Evolutionary conservation across 2,329 filamentous ascomycete genomes (phyloP).

Genomic region (Verticillium nubilum): DNA sequence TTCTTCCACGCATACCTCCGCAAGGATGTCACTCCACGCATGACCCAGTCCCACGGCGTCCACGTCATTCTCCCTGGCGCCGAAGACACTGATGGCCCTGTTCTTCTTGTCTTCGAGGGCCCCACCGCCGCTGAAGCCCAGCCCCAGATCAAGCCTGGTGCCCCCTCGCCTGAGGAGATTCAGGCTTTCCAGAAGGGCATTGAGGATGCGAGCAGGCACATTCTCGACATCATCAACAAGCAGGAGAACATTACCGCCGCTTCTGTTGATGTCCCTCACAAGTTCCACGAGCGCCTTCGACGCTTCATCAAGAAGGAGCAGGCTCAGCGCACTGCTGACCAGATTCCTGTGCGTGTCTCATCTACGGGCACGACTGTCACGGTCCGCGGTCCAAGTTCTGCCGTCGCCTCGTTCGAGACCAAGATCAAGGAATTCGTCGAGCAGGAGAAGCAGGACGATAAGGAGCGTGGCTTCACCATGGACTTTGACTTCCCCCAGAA

Average conservation of each 20-base stretch:
- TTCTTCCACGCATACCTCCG: slow-evolving; percentile 74
- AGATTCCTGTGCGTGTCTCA: slow-evolving; percentile 56
- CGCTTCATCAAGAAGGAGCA: slow-evolving; percentile 63
- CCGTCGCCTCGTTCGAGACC: slow-evolving; percentile 64
- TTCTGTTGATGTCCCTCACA: slow-evolving; percentile 52
- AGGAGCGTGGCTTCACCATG: slow-evolving; percentile 82
- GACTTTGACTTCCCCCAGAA: slow-evolving; percentile 94
- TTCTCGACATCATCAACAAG: slow-evolving; percentile 51
- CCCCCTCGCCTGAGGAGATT: slow-evolving; percentile 34
- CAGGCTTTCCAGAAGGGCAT: slow-evolving; percentile 50
- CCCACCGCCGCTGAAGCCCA: slow-evolving; percentile 20
- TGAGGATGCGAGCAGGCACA: slow-evolving; percentile 50
- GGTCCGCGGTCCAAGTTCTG: slow-evolving; percentile 69
- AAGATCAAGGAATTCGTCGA: slow-evolving; percentile 77
- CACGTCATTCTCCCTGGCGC: slow-evolving; percentile 66
- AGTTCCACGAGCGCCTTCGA: slow-evolving; percentile 59
- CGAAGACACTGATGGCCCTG: slow-evolving; percentile 50
- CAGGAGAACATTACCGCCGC: slow-evolving; percentile 49
- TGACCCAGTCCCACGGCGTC: slow-evolving; percentile 67
- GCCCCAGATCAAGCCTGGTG: slow-evolving; percentile 14
- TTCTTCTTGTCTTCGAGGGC: slow-evolving; percentile 73
- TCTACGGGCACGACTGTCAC: slow-evolving; percentile 58
- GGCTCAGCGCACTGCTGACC: slow-evolving; percentile 46
- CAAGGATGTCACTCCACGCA: slow-evolving; percentile 54
- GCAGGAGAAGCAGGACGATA: slow-evolving; percentile 87